Percentiles rank a stretch among this genome's conserved stretches.
These are phyloP conservation scores for Aspergillus indologenus DNA, from an alignment of 495 filamentous ascomycete species.

Conservation along the genomic window DNA sequence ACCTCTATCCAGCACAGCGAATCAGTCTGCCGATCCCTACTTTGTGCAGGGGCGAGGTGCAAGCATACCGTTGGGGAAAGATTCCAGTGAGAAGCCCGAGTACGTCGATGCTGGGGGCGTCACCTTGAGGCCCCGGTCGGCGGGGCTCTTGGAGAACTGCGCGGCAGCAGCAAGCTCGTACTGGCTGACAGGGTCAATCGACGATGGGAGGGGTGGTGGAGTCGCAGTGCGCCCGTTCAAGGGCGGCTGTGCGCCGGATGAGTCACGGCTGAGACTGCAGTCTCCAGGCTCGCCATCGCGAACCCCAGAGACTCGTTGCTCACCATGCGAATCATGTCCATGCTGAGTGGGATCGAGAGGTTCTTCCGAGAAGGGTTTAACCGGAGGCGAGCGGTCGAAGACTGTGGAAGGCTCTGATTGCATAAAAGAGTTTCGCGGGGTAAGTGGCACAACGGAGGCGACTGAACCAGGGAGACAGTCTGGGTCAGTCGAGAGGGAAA, in stretches of 20 bases:
- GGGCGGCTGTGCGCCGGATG: constrained; percentile 32
- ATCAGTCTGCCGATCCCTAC: constrained; percentile 7
- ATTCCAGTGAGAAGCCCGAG: constrained; percentile 53
- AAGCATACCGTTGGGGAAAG: constrained; percentile 76
- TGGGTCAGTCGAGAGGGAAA: constrained; percentile 40
- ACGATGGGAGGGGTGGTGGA: constrained; percentile 39
- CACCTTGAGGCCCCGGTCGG: constrained; percentile 59
- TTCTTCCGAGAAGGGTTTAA: constrained; percentile 41
- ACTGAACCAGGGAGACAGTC: constrained; percentile 62
- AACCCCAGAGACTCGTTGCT: constrained; percentile 37
- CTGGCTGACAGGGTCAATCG: constrained; percentile 59
- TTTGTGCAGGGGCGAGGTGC: constrained; percentile 8
- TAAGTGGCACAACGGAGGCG: constrained; percentile 38
- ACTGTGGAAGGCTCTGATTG: constrained; percentile 71
- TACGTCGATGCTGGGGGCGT: constrained; percentile 46
- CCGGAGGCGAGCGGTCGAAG: constrained; percentile 51
- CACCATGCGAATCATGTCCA: constrained; percentile 62
- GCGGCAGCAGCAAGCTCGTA: constrained; percentile 62
- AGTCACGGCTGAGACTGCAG: constrained; percentile 25
- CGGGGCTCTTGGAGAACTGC: constrained; percentile 39
- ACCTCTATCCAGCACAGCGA: constrained; percentile 61
- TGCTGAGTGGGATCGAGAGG: constrained; percentile 58
- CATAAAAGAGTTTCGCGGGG: constrained; percentile 71
- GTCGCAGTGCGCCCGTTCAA: constrained; percentile 23
- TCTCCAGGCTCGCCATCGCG: constrained; percentile 28